Percentiles rank a stretch among this genome's conserved stretches.
Evolutionary conservation across 352 stramenopile species (phyloP).

Genomic region (Plasmopara halstedii): DNA sequence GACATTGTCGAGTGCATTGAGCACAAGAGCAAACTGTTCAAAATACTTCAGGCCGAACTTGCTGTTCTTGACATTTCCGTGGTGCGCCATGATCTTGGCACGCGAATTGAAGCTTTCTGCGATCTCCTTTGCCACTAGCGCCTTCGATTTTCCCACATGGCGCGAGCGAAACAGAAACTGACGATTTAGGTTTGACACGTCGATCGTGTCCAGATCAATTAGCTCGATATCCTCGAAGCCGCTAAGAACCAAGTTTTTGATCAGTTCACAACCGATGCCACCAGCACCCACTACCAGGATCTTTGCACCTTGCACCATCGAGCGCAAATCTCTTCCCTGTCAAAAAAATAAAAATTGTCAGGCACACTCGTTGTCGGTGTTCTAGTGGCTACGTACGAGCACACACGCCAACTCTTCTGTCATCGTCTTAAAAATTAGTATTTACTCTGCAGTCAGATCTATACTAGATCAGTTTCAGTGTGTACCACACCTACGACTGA

Average conservation of each 20-base stretch:
- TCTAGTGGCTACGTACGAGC: conserved; percentile 33
- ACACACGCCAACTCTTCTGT: conserved; percentile 21
- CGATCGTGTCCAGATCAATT: conserved; percentile 99
- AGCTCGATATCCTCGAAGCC: conserved; percentile 91
- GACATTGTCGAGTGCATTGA: conserved; percentile 99
- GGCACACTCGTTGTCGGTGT: not conserved
- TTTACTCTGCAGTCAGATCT: not conserved
- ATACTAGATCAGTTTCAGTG: not conserved
- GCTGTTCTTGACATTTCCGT: conserved; percentile 96
- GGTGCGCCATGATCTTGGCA: conserved; percentile 88
- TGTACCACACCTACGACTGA: not conserved
- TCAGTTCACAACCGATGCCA: conserved; percentile 98
- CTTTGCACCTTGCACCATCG: conserved; percentile 71
- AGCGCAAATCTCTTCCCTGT: conserved; percentile 49
- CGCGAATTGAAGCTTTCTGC: conserved; percentile 84
- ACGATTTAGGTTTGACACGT: conserved; percentile 99
- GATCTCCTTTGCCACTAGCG: conserved; percentile 77
- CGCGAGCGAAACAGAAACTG: conserved; percentile 99
- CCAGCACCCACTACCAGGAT: conserved; percentile 97
- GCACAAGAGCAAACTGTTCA: conserved; percentile 94
- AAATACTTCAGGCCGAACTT: conserved; percentile 94
- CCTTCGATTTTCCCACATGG: conserved; percentile 97
- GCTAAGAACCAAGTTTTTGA: conserved; percentile 98
- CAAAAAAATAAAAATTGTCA: not conserved
- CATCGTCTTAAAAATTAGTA: too few species aligned